phyloP scores from a whole-genome alignment of 352 stramenopile species.

The Phytophthora ohioensis region DNA sequence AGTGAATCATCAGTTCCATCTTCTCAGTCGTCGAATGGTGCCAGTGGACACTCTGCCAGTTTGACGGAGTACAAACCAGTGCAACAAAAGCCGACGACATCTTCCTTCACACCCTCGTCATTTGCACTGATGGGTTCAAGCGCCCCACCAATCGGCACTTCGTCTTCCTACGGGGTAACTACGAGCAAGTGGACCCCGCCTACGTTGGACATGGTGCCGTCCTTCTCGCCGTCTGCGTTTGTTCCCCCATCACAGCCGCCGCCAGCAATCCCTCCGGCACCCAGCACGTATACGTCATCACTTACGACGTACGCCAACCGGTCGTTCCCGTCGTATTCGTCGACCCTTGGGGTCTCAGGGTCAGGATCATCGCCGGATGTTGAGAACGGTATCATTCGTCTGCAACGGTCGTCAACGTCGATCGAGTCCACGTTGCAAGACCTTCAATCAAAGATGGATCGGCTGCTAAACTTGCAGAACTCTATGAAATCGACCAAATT shows the following conservation, averaged over 20 bases:
- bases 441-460: constrained; percentile 84
- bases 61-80: constrained; percentile 35
- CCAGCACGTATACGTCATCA: constrained; percentile 36
- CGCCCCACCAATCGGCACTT: not conserved
- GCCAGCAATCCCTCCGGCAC: constrained; percentile 20
- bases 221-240: constrained; percentile 39
- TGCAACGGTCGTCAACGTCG: constrained; percentile 81
- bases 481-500: constrained; percentile 62
- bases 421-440: constrained; percentile 81
- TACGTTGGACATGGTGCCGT: constrained; percentile 43
- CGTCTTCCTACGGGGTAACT: constrained; percentile 22
- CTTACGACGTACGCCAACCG: constrained; percentile 39
- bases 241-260: constrained; percentile 23
- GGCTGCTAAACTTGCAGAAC: constrained; percentile 67
- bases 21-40: constrained; percentile 15
- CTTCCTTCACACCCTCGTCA: constrained; percentile 30
- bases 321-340: constrained; percentile 28
- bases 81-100: constrained; percentile 21
- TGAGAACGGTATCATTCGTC: constrained; percentile 70
- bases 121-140: constrained; percentile 31
- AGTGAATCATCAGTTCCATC: constrained; percentile 2
- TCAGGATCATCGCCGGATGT: constrained; percentile 47
- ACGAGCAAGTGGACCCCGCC: constrained; percentile 36
- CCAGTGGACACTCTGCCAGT: constrained; percentile 4
- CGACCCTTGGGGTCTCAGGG: constrained; percentile 6